Conservation (phyloP, 257 asterid species). For the Rhazya stricta region DNA sequence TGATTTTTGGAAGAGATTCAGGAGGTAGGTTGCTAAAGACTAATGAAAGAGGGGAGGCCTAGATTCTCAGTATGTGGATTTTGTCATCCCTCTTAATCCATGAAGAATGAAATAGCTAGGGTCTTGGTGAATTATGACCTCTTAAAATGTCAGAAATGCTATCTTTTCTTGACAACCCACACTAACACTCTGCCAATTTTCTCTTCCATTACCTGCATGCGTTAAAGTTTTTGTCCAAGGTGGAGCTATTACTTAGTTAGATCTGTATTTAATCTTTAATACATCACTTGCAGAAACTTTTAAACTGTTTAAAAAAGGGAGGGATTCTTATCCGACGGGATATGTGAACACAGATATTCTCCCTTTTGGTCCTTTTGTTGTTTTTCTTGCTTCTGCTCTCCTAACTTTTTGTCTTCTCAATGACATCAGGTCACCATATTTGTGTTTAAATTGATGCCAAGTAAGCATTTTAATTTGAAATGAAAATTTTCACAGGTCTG, state of each 20-base stretch:
- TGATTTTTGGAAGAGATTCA: not conserved
- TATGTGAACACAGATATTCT: not conserved
- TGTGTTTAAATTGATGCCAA: not conserved
- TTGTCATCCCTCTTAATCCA: not conserved
- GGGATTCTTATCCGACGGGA: not conserved
- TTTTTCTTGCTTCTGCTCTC: not conserved
- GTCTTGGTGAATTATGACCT: not conserved
- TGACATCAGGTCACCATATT: not conserved
- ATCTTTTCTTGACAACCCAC: not conserved
- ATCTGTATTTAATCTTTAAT: not conserved
- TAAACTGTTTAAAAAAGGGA: not conserved
- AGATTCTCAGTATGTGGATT: not conserved
- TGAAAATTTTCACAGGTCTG: conserved; percentile 53
- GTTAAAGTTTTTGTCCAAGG: not conserved
- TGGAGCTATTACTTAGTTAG: not conserved
- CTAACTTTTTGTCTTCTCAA: not conserved
- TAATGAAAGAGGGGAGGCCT: not conserved
- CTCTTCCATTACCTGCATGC: not conserved
- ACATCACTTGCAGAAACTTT: not conserved
- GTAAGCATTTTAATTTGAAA: not conserved
- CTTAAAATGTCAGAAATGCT: not conserved
- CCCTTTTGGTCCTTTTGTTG: not conserved
- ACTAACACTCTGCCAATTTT: not conserved
- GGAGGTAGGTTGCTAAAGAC: not conserved
- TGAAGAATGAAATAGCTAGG: not conserved